Percentiles rank a stretch among this genome's conserved stretches.
These are phyloP conservation scores for Teratosphaeria epicoccoides DNA, from an alignment of 2,329 filamentous ascomycete genomes.

Conservation along the genomic window DNA sequence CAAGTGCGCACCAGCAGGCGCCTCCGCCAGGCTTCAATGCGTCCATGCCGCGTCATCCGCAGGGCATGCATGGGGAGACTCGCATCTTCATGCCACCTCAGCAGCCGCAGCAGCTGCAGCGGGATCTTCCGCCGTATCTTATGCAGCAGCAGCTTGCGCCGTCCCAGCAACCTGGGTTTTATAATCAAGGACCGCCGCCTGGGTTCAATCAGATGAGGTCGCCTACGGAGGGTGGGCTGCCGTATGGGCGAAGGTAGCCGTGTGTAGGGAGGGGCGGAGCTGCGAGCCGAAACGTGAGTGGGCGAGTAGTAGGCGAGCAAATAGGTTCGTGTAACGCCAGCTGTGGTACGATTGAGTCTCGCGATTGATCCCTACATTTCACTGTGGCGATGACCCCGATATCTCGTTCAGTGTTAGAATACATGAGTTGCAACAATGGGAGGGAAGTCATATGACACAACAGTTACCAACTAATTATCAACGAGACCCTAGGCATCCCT, in stretches of 20 bases:
- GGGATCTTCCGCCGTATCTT: slow-evolving; percentile 1
- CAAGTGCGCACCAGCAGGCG: slow-evolving; percentile 3
- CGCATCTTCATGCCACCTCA: slow-evolving; percentile 21
- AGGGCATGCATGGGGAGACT: slow-evolving; percentile 21
- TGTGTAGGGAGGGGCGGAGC: not conserved
- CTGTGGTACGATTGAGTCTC: too few relatives aligned
- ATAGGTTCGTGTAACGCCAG: too few relatives aligned
- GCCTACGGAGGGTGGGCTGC: slow-evolving; percentile 2
- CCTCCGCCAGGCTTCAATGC: slow-evolving; percentile 24
- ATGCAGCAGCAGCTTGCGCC: not conserved
- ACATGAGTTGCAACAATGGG: too few relatives aligned
- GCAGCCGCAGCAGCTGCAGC: slow-evolving; percentile 6
- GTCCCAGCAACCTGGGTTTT: slow-evolving; percentile 10
- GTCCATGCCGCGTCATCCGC: slow-evolving; percentile 22
- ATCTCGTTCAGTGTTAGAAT: too few relatives aligned
- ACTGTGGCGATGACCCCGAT: too few relatives aligned
- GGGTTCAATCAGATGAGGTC: slow-evolving; percentile 9
- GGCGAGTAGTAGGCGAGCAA: too few relatives aligned
- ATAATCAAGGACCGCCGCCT: slow-evolving; percentile 2
- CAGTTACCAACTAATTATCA: too few relatives aligned
- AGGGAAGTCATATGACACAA: too few relatives aligned
- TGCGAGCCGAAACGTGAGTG: too few relatives aligned
- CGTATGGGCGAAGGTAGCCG: not conserved
- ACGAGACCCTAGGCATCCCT: too few relatives aligned
- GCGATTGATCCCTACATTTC: too few relatives aligned